phyloP scores from a whole-genome alignment of 257 asterid genomes.

The Solanum bukasovii region DNA sequence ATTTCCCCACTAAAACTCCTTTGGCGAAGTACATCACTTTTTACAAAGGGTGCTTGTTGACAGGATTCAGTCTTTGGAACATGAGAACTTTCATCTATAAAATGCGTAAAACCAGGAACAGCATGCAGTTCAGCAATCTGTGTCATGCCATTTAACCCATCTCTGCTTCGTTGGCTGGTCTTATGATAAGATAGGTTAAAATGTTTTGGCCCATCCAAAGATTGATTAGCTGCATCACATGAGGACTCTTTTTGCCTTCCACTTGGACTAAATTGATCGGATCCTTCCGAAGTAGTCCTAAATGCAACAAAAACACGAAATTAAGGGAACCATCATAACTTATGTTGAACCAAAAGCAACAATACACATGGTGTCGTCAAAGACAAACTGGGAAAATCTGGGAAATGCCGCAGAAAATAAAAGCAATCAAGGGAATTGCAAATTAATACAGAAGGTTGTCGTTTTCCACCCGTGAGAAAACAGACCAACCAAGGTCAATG shows the following conservation, averaged over 20 bases:
- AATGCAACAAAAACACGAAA: background rate
- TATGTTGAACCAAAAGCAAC: background rate
- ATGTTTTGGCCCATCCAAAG: slow-evolving; percentile 39
- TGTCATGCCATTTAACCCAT: slow-evolving; percentile 39
- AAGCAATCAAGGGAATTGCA: background rate
- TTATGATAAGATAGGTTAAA: slow-evolving; percentile 68
- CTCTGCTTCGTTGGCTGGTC: slow-evolving; percentile 32
- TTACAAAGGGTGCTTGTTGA: slow-evolving; percentile 26
- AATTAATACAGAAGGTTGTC: background rate
- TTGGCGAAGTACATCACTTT: slow-evolving; percentile 37
- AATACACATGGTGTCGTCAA: background rate
- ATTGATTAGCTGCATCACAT: slow-evolving; percentile 37
- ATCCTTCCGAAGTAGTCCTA: slow-evolving; percentile 31
- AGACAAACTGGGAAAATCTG: background rate
- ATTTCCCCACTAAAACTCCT: slow-evolving; percentile 41
- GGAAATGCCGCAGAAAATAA: background rate
- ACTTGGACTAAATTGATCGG: slow-evolving; percentile 25
- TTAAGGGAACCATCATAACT: slow-evolving; percentile 1
- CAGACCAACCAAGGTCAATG: no score
- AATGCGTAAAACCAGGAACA: slow-evolving; percentile 62
- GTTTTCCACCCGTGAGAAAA: no score
- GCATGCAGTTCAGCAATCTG: slow-evolving; percentile 65
- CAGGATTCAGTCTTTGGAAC: slow-evolving; percentile 24
- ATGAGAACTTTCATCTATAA: slow-evolving; percentile 41
- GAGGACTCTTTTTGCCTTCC: slow-evolving; percentile 22